Evolutionary conservation across 768 basidiomycete species (phyloP).

Genomic region (Boletus rubroflammeus): DNA sequence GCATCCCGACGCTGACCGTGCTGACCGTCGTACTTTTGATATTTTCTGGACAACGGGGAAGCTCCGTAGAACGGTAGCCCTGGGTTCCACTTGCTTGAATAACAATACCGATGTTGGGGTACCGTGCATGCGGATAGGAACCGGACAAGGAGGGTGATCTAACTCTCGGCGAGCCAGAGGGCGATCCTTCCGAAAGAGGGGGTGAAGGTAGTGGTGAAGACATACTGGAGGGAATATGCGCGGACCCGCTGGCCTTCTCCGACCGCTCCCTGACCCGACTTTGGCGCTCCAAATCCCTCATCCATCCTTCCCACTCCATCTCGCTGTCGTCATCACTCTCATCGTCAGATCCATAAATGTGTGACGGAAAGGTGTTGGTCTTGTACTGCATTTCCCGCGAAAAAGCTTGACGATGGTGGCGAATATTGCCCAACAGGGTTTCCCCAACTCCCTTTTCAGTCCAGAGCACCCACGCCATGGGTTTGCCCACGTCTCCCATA

Average conservation of each 20-base stretch:
- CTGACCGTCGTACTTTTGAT: slow-evolving; percentile 18
- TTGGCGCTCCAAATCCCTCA: slow-evolving; percentile 50
- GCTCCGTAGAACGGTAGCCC: slow-evolving; percentile 2
- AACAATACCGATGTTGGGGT: slow-evolving; percentile 24
- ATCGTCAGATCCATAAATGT: slow-evolving; percentile 29
- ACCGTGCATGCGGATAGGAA: slow-evolving; percentile 4
- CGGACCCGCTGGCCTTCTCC: background rate
- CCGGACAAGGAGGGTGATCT: slow-evolving; percentile 9
- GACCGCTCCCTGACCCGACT: slow-evolving; percentile 14
- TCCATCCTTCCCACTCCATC: slow-evolving; percentile 67
- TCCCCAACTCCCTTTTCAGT: slow-evolving; percentile 25
- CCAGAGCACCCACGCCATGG: slow-evolving; percentile 47
- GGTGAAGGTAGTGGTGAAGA: slow-evolving; percentile 24
- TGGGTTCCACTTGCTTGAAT: slow-evolving; percentile 5
- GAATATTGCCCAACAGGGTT: slow-evolving; percentile 19
- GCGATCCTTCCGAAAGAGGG: slow-evolving; percentile 27
- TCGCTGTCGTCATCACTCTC: slow-evolving; percentile 47
- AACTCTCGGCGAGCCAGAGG: slow-evolving; percentile 20
- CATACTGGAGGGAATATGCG: background rate
- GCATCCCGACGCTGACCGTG: slow-evolving; percentile 24
- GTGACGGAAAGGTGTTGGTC: background rate
- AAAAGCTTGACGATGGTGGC: slow-evolving; percentile 21
- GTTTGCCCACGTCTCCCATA: slow-evolving; percentile 52
- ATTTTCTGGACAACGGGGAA: background rate
- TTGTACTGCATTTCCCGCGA: slow-evolving; percentile 25